phyloP scores from a whole-genome alignment of 1,139 yeast genomes.

The Kodamaea fungicola region DNA sequence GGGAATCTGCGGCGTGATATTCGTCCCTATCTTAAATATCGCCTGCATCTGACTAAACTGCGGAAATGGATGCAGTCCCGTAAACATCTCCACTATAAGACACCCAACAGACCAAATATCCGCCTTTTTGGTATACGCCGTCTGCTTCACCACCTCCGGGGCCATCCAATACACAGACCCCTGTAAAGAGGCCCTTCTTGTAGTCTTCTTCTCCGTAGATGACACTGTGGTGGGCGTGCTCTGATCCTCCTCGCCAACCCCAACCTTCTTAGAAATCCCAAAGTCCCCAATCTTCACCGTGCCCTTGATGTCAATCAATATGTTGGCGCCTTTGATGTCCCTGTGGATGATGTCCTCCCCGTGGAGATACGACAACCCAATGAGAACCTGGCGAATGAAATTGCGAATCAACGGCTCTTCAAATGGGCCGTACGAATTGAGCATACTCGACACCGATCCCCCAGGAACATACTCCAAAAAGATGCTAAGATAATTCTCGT shows the following conservation, averaged over 20 bases:
- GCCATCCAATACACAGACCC: constrained; percentile 99
- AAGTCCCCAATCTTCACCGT: constrained; percentile 91
- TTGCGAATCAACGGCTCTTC: constrained; percentile 85
- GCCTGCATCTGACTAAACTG: constrained; percentile 96
- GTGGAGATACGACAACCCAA: constrained; percentile 79
- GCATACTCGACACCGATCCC: constrained; percentile 88
- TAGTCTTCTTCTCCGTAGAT: constrained; percentile 19
- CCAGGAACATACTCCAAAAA: constrained; percentile 96
- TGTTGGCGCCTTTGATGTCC: constrained; percentile 92
- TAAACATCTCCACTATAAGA: constrained; percentile 86
- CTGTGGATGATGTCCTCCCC: constrained; percentile 82
- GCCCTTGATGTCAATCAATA: constrained; percentile 84
- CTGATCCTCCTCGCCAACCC: constrained; percentile 20
- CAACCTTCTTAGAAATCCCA: constrained; percentile 84
- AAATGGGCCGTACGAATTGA: constrained; percentile 83
- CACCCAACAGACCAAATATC: constrained; percentile 98
- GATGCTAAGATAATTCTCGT: constrained; percentile 68
- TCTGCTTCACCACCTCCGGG: constrained; percentile 92
- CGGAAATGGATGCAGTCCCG: constrained; percentile 93
- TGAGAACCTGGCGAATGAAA: constrained; percentile 77
- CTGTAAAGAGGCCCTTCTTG: constrained; percentile 79
- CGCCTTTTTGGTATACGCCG: constrained; percentile 83
- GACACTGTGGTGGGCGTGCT: constrained; percentile 7
- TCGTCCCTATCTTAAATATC: constrained; percentile 85
- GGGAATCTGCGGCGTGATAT: constrained; percentile 74